Evolutionary conservation across 768 basidiomycete species (phyloP).

Genomic region (Multifurca ochricompacta): DNA sequence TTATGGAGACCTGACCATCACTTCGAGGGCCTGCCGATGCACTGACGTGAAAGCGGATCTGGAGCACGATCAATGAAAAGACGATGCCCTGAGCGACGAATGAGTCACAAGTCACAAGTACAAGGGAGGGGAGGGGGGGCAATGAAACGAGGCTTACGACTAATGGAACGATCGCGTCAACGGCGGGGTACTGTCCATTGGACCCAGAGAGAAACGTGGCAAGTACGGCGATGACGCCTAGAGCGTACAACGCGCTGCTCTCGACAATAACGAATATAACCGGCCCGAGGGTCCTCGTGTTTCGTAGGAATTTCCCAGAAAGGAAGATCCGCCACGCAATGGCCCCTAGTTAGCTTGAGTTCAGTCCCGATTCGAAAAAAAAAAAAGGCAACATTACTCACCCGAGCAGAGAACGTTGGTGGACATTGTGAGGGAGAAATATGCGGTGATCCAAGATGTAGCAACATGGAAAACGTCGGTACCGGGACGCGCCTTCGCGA

Average conservation of each 20-base stretch:
- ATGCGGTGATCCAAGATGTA: background rate
- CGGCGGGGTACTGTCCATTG: background rate
- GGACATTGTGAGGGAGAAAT: background rate
- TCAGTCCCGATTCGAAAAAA: background rate
- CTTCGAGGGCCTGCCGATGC: background rate
- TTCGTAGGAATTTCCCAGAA: background rate
- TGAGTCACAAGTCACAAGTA: background rate
- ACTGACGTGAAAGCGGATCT: constrained; percentile 4
- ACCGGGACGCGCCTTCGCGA: background rate
- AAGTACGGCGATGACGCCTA: background rate
- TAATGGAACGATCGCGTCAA: constrained; percentile 1
- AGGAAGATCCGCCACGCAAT: background rate
- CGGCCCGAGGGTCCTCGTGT: background rate
- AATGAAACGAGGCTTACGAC: background rate
- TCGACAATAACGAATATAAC: background rate
- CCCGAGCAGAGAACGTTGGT: constrained; percentile 1
- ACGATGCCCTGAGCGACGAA: background rate
- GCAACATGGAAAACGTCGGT: background rate
- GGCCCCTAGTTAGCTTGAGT: background rate
- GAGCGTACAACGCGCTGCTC: constrained; percentile 4
- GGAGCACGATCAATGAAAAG: constrained; percentile 5
- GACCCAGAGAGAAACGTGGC: background rate
- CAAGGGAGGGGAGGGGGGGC: background rate
- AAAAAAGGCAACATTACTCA: background rate
- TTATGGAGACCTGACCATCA: background rate